A percentile compares a stretch with the other conserved stretches of the same genome.
phyloP scores from a whole-genome alignment of 208 protist species.

The Acanthamoeba sp. region DNA sequence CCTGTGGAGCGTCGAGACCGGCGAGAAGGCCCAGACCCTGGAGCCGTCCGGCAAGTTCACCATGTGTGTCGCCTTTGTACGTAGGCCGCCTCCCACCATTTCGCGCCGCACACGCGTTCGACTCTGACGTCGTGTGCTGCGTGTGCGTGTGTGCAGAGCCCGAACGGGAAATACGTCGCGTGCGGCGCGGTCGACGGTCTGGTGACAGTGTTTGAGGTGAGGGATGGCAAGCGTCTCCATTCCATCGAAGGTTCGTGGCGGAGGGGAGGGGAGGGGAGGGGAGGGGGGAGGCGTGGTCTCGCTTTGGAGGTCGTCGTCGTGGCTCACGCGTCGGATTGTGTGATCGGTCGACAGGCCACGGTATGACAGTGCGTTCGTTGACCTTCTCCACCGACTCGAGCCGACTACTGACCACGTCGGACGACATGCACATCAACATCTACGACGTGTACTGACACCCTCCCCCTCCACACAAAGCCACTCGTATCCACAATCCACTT shows the following conservation, averaged over 20 bases:
- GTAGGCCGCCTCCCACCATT: background rate
- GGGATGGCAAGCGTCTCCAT: constrained; percentile 56
- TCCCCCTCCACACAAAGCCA: background rate
- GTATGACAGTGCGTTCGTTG: constrained; percentile 67
- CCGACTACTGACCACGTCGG: constrained; percentile 34
- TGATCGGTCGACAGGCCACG: constrained; percentile 7
- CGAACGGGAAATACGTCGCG: constrained; percentile 56
- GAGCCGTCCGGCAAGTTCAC: constrained; percentile 65
- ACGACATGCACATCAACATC: constrained; percentile 71
- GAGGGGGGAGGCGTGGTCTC: no score
- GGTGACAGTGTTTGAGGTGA: constrained; percentile 45
- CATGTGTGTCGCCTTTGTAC: constrained; percentile 69
- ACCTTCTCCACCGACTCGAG: constrained; percentile 60
- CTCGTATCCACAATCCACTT: no score
- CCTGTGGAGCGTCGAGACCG: constrained; percentile 69
- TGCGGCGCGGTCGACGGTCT: constrained; percentile 55
- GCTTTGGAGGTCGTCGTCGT: background rate
- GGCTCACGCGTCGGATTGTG: background rate
- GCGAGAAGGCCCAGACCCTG: constrained; percentile 59
- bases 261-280: background rate
- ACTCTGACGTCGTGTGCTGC: background rate
- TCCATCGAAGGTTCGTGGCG: constrained; percentile 53
- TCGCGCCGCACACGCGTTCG: no score
- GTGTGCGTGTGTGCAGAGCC: background rate
- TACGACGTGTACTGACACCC: constrained; percentile 23